Base-by-base conservation (phyloP, 441 rosid genomes). In the Syzygium syzygioides region DNA sequence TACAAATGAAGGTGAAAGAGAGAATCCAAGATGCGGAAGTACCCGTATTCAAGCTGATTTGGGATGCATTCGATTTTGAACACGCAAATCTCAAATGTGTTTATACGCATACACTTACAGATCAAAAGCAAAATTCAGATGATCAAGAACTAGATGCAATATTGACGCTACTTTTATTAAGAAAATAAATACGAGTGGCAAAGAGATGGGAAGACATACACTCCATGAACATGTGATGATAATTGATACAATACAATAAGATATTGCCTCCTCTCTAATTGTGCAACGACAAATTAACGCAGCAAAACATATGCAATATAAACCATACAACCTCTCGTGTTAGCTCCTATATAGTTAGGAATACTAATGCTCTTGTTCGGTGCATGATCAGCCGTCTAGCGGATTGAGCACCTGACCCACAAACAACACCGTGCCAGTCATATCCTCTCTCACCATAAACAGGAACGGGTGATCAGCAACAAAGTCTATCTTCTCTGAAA, bases 381-480 rank as follows among this genome's bases (percentile, higher is more conserved):
- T 15, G 2, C 23, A 15, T 68, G 56, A 86, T 91, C 87, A 88
- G 89, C 32, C 87, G 55, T 89, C 59, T 86, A 90, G 89, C 23
- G 98, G 98, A 89, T 97, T 90, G 80, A 94, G 91, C 37, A 97
- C 94, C 45, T 95, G 95, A 85, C 98, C 99, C 9, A 93, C 88
- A 91, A 97, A 97, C 89, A 95, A 85, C 68, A 96, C 87, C 89
- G 91, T 90, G 71, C 97, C 96, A 20, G 96, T 96, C 88, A 84
- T 87, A 89, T 95, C 91, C 89, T 97, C 99, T 50, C 93, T 94
- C 55, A 97, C 91, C 88, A 96, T 55, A 92, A 95, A 94, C 64
- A 97, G 64, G 92, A 96, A 97, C 25, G 97, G 98, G 87, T 97
- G 98, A 89, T 96, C 97, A 11, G 96, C 98, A 14, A 97, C 96